Evolutionary conservation across 179 eudicot genomes (phyloP), one percentile per base, ranked within the genome.

Genomic region (Actinidia chinensis): DNA sequence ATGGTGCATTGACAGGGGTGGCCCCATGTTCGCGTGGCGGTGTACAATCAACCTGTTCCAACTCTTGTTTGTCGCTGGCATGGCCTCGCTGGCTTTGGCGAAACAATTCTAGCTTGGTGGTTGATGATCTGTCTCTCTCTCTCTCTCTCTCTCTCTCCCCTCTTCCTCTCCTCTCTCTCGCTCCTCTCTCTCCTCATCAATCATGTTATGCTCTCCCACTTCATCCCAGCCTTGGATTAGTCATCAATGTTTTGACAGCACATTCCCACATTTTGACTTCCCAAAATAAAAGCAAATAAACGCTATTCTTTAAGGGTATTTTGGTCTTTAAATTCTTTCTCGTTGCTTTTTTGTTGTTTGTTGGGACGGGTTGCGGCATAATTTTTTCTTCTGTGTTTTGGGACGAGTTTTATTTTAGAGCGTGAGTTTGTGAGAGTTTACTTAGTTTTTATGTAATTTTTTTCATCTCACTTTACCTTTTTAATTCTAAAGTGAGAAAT

Each of bases 1-100:
- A 86, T 95, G 98, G 98, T 95, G 98, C 89, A 95, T 95, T 71
- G 90, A 95, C 71, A 91, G 92, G 72, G 98, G 98, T 17, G 98
- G 98, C 82, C 98, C 98, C 0, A 97, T 95, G 50, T 95, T 93
- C 58, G 98, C n/a, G n/a, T 95, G 67, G 98, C 98, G 3, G 97
- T 95, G 56, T 95, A 93, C n/a, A n/a, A n/a, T 83, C 98, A 95
- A 75, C 98, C 98, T 61, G 98, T 95, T 75, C 98, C 93, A 85
- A 95, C 98, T 56, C 86, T 95, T 18, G 93, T 95, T 54, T n/a
- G 98, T 95, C 82, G 98, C 98, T 61, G 84, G 93, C 20, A 89
- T 91, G 94, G 92, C 98, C 43, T 91, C 98, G 58, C 51, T 93
- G 61, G 91, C 93, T 79, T 83, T 95, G 79, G 98, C 97, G 52